phyloP scores from a whole-genome alignment of 805 yeast genomes.

The Ogataea glucozyma region DNA sequence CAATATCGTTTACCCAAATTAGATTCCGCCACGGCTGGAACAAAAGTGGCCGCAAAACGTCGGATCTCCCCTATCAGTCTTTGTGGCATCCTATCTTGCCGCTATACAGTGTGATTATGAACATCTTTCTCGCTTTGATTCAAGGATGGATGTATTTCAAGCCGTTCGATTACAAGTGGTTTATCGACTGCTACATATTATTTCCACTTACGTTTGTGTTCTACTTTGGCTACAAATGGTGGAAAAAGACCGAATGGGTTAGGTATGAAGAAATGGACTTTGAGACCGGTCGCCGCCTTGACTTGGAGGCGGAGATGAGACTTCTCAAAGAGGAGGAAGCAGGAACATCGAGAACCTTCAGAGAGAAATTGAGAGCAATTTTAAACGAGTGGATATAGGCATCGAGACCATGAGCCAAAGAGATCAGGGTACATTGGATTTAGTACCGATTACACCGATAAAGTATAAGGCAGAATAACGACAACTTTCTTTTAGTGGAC shows the following conservation, averaged over 20 bases:
- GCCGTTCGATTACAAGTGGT: slow-evolving; percentile 58
- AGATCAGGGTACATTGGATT: no score
- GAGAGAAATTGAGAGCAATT: background rate
- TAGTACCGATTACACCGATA: no score
- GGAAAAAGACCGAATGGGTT: slow-evolving; percentile 32
- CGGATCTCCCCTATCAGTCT: slow-evolving; percentile 55
- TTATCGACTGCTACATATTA: slow-evolving; percentile 62
- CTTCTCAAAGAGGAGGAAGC: background rate
- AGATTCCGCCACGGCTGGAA: slow-evolving; percentile 54
- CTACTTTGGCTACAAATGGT: slow-evolving; percentile 29
- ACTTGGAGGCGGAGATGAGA: slow-evolving; percentile 22
- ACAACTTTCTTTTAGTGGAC: no score
- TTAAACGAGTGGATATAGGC: no score
- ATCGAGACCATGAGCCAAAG: no score
- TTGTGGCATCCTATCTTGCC: slow-evolving; percentile 55
- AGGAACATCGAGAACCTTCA: no score
- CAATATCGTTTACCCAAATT: slow-evolving; percentile 54
- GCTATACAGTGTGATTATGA: slow-evolving; percentile 48
- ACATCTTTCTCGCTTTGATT: slow-evolving; percentile 53
- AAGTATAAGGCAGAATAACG: no score
- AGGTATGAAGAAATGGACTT: slow-evolving; percentile 47
- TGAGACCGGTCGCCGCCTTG: slow-evolving; percentile 49
- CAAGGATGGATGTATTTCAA: slow-evolving; percentile 67
- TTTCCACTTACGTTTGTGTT: slow-evolving; percentile 55
- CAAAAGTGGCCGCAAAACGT: slow-evolving; percentile 41